These are phyloP conservation scores for Termitomyces sp. DNA, from an alignment of 768 basidiomycete genomes.

Conservation along the genomic window DNA sequence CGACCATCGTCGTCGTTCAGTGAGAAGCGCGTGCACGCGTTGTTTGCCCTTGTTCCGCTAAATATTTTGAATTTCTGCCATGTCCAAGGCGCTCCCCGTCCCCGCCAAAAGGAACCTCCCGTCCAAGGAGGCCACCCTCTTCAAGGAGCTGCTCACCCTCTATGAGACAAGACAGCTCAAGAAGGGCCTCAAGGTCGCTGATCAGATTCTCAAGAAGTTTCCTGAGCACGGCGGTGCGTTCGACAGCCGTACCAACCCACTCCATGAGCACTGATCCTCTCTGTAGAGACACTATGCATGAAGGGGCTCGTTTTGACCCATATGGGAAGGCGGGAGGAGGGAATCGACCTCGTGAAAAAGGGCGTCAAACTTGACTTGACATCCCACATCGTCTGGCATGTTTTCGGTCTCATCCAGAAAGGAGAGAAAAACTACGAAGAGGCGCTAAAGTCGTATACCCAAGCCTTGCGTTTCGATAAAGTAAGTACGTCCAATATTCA, in stretches of 20 bases:
- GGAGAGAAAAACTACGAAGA: conserved; percentile 94
- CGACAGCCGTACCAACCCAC: not conserved
- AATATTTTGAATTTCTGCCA: conserved; percentile 19
- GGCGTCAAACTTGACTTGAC: conserved; percentile 78
- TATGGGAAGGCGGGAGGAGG: conserved; percentile 78
- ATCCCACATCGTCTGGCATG: conserved; percentile 98
- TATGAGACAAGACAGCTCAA: conserved; percentile 91
- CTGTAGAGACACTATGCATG: conserved; percentile 90
- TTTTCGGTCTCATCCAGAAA: conserved; percentile 92
- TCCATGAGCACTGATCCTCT: conserved; percentile 7
- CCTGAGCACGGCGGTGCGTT: conserved; percentile 91
- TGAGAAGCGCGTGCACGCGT: conserved; percentile 35
- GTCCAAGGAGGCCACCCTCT: conserved; percentile 80
- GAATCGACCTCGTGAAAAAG: conserved; percentile 80
- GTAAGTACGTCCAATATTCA: conserved; percentile 56
- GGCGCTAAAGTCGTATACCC: conserved; percentile 88
- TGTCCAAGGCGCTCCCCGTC: conserved; percentile 36
- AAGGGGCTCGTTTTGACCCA: conserved; percentile 87
- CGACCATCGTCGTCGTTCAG: conserved; percentile 53
- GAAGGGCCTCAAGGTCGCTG: conserved; percentile 87
- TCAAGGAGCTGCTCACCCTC: conserved; percentile 80
- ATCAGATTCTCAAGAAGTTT: conserved; percentile 92
- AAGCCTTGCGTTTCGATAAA: conserved; percentile 87
- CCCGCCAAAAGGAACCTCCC: conserved; percentile 62
- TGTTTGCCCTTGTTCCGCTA: conserved; percentile 38